Percentiles rank a stretch among this genome's conserved stretches.
Conservation (phyloP, 2,329 filamentous ascomycete genomes). For the Xylariaceae sp. region DNA sequence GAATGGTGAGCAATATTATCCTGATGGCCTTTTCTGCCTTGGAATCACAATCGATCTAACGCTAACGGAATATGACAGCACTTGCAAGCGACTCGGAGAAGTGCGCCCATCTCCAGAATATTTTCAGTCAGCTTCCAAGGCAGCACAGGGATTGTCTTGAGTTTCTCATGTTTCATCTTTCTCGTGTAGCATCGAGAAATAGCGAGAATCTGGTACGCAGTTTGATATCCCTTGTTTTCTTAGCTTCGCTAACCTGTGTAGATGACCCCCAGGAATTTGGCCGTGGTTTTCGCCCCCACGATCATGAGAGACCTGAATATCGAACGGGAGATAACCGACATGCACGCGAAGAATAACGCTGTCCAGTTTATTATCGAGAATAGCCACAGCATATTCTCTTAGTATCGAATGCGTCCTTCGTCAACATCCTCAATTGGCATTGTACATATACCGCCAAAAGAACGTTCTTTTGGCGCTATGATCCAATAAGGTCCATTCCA, state of each 20-base stretch:
- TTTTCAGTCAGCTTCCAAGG: slow-evolving; percentile 73
- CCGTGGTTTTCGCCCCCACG: slow-evolving; percentile 95
- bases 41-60: slow-evolving; percentile 4
- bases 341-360: slow-evolving; percentile 86
- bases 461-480: neutral
- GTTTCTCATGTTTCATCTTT: slow-evolving; percentile 90
- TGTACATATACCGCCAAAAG: slow-evolving; percentile 27
- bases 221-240: neutral
- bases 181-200: slow-evolving; percentile 76
- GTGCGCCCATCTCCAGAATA: slow-evolving; percentile 65
- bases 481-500: neutral
- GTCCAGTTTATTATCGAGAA: slow-evolving; percentile 93
- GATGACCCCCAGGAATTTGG: slow-evolving; percentile 96
- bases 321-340: slow-evolving; percentile 93
- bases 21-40: neutral
- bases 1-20: slow-evolving; percentile 52
- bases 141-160: slow-evolving; percentile 86
- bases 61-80: slow-evolving; percentile 40
- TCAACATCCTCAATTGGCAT: slow-evolving; percentile 11
- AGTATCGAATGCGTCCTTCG: slow-evolving; percentile 27
- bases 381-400: slow-evolving; percentile 73
- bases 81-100: slow-evolving; percentile 64
- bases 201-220: slow-evolving; percentile 74
- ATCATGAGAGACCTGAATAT: slow-evolving; percentile 91
- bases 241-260: slow-evolving; percentile 36